Evolutionary conservation across 23 red algal species (phyloP).

Genomic region (Gracilariopsis chorda): DNA sequence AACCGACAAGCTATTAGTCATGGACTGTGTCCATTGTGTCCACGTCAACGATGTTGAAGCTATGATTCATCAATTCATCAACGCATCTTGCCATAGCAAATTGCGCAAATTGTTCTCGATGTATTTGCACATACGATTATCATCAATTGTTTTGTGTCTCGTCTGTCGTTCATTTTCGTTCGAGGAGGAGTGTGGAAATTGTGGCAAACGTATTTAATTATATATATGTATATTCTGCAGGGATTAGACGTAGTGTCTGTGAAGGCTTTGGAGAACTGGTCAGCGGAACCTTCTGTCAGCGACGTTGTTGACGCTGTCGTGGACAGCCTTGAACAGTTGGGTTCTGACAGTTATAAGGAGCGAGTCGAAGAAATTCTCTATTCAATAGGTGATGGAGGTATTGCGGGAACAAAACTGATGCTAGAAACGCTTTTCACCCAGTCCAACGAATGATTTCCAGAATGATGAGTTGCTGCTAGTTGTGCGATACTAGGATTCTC

Average conservation of each 20-base stretch:
- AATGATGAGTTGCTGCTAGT: slow-evolving; percentile 2
- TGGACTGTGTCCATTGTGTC: slow-evolving; percentile 74
- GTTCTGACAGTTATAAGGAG: background rate
- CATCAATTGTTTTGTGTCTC: slow-evolving; percentile 69
- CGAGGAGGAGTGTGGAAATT: no score
- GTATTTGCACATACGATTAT: slow-evolving; percentile 72
- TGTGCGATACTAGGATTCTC: background rate
- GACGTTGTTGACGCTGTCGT: slow-evolving; percentile 21
- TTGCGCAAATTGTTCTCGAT: slow-evolving; percentile 55
- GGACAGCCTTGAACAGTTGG: background rate
- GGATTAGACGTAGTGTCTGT: slow-evolving; percentile 45
- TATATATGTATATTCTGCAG: background rate
- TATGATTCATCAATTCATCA: slow-evolving; percentile 13
- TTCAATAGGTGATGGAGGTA: background rate
- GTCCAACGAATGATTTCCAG: slow-evolving; percentile 13
- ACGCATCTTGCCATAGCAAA: slow-evolving; percentile 42
- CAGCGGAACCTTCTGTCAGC: background rate
- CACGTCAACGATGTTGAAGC: slow-evolving; percentile 64
- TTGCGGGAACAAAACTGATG: background rate
- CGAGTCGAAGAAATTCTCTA: slow-evolving; percentile 3
- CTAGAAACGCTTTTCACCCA: background rate
- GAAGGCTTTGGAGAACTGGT: slow-evolving; percentile 67
- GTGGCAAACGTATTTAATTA: no score
- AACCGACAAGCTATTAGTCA: slow-evolving; percentile 40
- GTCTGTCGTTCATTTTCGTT: no score